Percentiles rank a stretch among this genome's conserved stretches.
phyloP scores from a whole-genome alignment of 768 basidiomycete genomes.

The Auricularia heimuer region DNA sequence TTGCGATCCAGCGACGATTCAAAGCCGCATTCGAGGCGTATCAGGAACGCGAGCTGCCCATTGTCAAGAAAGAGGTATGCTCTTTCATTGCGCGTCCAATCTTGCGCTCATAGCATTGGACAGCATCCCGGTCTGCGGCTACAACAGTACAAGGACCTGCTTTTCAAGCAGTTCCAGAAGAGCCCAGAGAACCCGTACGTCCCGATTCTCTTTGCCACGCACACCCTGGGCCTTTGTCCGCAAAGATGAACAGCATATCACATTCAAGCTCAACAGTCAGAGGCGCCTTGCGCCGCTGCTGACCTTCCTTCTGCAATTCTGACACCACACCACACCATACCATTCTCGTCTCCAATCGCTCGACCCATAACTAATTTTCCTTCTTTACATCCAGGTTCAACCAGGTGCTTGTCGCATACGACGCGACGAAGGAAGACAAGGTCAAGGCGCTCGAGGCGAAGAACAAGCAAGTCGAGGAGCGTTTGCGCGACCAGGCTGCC shows the following conservation, averaged over 20 bases:
- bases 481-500: constrained; percentile 33
- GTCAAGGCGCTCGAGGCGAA: constrained; percentile 63
- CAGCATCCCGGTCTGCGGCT: constrained; percentile 84
- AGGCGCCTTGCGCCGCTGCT: neutral
- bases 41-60: constrained; percentile 76
- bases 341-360: neutral
- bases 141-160: constrained; percentile 85
- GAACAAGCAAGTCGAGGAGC: constrained; percentile 52
- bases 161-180: constrained; percentile 95
- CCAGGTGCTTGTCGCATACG: constrained; percentile 67
- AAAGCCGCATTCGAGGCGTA: constrained; percentile 93
- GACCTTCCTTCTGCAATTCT: constrained; percentile 1
- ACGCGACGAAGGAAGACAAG: constrained; percentile 82
- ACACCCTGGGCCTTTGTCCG: neutral
- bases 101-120: constrained; percentile 8
- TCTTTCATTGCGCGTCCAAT: constrained; percentile 13
- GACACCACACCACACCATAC: neutral
- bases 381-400: constrained; percentile 56
- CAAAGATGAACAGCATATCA: neutral
- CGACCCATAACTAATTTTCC: neutral
- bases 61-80: constrained; percentile 56
- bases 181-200: constrained; percentile 89
- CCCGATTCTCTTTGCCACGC: neutral
- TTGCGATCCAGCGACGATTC: constrained; percentile 64
- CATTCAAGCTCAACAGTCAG: constrained; percentile 2